A percentile compares a stretch with the other conserved stretches of the same genome.
Conservation (phyloP, 441 rosid genomes). For the Brassica balearica region DNA sequence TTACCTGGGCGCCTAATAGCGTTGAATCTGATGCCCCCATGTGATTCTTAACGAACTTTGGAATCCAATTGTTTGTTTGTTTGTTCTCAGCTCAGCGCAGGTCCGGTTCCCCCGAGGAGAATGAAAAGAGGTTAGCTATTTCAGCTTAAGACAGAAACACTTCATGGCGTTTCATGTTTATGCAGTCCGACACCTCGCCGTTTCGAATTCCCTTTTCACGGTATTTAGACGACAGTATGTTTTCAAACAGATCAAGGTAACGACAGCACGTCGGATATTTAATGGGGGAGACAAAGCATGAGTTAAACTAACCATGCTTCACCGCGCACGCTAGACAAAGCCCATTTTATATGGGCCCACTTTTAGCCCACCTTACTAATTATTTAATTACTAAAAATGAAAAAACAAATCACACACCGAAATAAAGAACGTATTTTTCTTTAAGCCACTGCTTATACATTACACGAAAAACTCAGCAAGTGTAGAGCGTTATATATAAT, state of each 20-base stretch:
- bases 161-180: constrained; percentile 10
- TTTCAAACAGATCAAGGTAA: constrained; percentile 23
- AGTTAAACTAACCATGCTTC: constrained; percentile 38
- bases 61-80: neutral
- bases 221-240: neutral
- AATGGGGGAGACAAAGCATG: constrained; percentile 41
- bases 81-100: neutral
- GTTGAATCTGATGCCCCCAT: constrained; percentile 45
- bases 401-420: neutral
- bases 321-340: constrained; percentile 31
- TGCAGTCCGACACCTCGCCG: constrained; percentile 12
- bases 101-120: neutral
- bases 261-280: constrained; percentile 20
- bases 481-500: constrained; percentile 13
- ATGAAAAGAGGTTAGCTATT: neutral
- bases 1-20: constrained; percentile 50
- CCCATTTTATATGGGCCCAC: constrained; percentile 41
- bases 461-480: neutral
- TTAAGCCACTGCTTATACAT: neutral
- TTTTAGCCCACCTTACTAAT: constrained; percentile 26
- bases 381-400: neutral
- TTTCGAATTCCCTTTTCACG: neutral
- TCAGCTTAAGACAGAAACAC: neutral
- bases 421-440: neutral
- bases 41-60: neutral